Conservation (phyloP, 169 alveolate genomes). For the Plasmodium berghei region DNA sequence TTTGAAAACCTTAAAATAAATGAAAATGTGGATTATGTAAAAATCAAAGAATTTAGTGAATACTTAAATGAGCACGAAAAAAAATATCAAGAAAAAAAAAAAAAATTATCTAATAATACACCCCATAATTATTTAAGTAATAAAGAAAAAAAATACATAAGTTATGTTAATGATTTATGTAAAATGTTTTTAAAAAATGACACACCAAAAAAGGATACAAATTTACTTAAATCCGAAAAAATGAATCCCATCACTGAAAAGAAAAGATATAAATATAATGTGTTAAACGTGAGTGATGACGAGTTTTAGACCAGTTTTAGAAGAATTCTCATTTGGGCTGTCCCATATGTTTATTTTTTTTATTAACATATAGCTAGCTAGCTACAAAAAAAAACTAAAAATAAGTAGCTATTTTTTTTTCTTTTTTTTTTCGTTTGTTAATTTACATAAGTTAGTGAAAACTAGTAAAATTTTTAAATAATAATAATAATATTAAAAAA, state of each 20-base stretch:
- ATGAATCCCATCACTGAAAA: not conserved
- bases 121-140: conserved; percentile 11
- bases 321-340: too few species aligned
- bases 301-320: not conserved
- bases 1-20: conserved; percentile 38
- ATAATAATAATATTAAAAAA: too few species aligned
- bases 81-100: conserved; percentile 15
- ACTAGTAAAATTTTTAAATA: too few species aligned
- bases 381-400: too few species aligned
- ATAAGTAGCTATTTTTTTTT: too few species aligned
- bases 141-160: conserved; percentile 35
- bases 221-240: not conserved
- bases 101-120: conserved; percentile 1
- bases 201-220: not conserved
- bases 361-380: too few species aligned
- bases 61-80: conserved; percentile 50
- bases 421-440: too few species aligned
- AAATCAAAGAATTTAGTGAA: conserved; percentile 60
- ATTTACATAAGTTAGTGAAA: too few species aligned
- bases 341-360: too few species aligned
- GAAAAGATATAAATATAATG: conserved; percentile 40
- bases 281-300: conserved; percentile 23
- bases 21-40: conserved; percentile 30
- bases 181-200: conserved; percentile 37
- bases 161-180: conserved; percentile 41